These are phyloP conservation scores for Aspergillus uvarum DNA, from an alignment of 2,329 filamentous ascomycete species.

Conservation along the genomic window DNA sequence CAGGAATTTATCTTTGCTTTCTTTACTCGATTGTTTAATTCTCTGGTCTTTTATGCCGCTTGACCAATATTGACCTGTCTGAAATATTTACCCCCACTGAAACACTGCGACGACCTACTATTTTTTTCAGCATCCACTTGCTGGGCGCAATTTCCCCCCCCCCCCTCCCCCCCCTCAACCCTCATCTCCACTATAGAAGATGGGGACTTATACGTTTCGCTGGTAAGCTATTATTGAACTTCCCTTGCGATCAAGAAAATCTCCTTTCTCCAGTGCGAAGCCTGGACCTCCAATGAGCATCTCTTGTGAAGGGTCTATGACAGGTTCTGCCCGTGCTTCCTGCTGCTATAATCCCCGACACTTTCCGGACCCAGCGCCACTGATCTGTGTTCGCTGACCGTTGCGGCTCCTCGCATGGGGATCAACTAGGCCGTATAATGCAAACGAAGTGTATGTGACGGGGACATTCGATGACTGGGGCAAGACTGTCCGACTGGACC, in stretches of 20 bases:
- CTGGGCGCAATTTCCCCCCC: background rate
- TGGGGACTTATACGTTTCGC: conserved; percentile 40
- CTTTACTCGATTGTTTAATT: background rate
- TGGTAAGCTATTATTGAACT: conserved; percentile 31
- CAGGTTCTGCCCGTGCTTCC: background rate
- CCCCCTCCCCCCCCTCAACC: background rate
- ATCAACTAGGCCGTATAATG: conserved; percentile 70
- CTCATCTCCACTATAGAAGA: conserved; percentile 15
- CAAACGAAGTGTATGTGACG: conserved; percentile 87
- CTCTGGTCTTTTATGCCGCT: background rate
- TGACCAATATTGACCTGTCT: background rate
- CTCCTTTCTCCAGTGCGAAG: background rate
- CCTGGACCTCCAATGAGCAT: background rate
- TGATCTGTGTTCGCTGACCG: conserved; percentile 27
- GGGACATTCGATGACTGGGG: conserved; percentile 95
- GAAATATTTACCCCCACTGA: background rate
- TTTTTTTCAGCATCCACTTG: background rate
- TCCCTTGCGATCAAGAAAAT: background rate
- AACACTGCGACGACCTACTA: background rate
- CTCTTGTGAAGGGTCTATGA: background rate
- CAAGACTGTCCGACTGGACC: conserved; percentile 80
- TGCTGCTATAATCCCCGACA: background rate
- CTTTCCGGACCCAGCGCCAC: conserved; percentile 1
- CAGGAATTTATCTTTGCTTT: background rate
- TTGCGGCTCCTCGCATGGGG: conserved; percentile 26